Evolutionary conservation across 202 grass and related monocot genomes (phyloP).

Genomic region (Cymbopogon flexuosus): DNA sequence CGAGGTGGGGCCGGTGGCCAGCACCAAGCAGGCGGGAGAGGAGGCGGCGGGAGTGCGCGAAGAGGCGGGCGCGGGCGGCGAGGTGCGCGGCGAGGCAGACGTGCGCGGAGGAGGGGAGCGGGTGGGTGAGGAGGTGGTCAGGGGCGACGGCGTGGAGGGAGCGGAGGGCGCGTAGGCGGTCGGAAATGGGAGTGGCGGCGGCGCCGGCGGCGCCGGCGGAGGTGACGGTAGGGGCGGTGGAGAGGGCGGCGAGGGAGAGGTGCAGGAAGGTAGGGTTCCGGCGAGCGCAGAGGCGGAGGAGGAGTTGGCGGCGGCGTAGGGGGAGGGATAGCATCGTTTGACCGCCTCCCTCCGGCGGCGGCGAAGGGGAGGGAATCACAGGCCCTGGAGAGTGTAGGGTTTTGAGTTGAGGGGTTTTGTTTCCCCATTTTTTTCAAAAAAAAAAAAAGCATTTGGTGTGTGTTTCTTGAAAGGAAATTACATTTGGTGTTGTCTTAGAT

Average conservation of each 20-base stretch:
- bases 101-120: constrained; percentile 48
- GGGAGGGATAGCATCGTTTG: constrained; percentile 44
- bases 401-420: constrained; percentile 55
- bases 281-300: constrained; percentile 19
- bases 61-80: constrained; percentile 51
- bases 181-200: constrained; percentile 35
- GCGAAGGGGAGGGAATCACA: constrained; percentile 32
- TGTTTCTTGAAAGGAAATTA: too few relatives aligned
- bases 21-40: constrained; percentile 42
- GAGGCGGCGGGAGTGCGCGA: constrained; percentile 51
- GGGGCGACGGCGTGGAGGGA: constrained; percentile 34
- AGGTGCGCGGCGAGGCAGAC: constrained; percentile 58
- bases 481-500: too few relatives aligned
- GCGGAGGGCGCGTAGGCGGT: constrained; percentile 35
- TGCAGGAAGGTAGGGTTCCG: constrained; percentile 16
- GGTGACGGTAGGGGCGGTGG: constrained; percentile 2
- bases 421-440: neutral
- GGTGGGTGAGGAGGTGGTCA: constrained; percentile 41
- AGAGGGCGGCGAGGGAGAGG: constrained; percentile 8
- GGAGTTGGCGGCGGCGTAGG: constrained; percentile 32
- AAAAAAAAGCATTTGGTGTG: too few relatives aligned
- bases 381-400: constrained; percentile 51
- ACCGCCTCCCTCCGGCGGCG: constrained; percentile 58
- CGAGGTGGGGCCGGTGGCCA: constrained; percentile 15
- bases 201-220: neutral